These are phyloP conservation scores for Chlamydomonas sp. DNA, from an alignment of 139 green algal genomes.

Conservation along the genomic window DNA sequence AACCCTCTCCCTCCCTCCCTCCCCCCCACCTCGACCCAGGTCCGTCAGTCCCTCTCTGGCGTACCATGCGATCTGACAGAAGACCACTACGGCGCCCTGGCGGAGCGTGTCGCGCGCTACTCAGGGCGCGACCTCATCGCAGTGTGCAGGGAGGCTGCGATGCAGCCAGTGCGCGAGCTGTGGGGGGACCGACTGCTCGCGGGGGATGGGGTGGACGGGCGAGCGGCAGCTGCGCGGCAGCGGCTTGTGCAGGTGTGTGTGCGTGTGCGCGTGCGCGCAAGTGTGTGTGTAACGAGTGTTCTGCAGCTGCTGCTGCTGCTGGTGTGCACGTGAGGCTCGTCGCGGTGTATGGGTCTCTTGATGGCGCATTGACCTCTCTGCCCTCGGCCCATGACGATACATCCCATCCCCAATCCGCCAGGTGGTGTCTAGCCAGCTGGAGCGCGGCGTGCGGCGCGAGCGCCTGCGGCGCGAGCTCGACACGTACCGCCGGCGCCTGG, in stretches of 20 bases:
- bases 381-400: too few relatives aligned
- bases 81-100: constrained; percentile 22
- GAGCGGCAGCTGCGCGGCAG: constrained; percentile 15
- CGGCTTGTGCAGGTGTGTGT: constrained; percentile 16
- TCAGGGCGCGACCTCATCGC: constrained; percentile 38
- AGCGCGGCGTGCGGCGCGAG: not conserved
- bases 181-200: constrained; percentile 30
- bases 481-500: constrained; percentile 19
- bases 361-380: too few relatives aligned
- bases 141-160: constrained; percentile 41
- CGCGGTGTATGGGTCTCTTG: too few relatives aligned
- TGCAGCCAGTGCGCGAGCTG: constrained; percentile 43
- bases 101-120: constrained; percentile 28
- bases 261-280: not conserved
- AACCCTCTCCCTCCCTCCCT: too few relatives aligned
- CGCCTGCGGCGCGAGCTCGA: constrained; percentile 30
- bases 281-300: not conserved
- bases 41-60: constrained; percentile 25
- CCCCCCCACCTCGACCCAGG: too few relatives aligned
- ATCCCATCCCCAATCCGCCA: too few relatives aligned
- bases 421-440: constrained; percentile 3
- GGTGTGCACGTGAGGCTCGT: too few relatives aligned
- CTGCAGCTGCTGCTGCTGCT: too few relatives aligned
- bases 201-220: not conserved
- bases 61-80: constrained; percentile 20